A percentile compares a stretch with the other conserved stretches of the same genome.
Conservation (phyloP, 2,329 filamentous ascomycete species). For the Rutstroemia sp. region DNA sequence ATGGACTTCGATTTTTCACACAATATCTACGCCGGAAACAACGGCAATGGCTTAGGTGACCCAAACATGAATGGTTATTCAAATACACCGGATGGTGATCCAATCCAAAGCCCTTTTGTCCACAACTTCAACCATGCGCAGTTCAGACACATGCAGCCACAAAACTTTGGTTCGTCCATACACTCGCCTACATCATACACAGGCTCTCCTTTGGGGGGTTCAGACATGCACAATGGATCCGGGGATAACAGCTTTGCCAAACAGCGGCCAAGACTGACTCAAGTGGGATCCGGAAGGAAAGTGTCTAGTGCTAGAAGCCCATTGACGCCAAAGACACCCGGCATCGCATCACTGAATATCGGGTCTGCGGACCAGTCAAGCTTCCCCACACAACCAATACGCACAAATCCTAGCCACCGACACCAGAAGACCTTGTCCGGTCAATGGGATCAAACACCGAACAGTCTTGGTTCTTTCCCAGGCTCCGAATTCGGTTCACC, state of each 20-base stretch:
- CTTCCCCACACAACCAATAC: constrained; percentile 73
- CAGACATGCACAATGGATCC: constrained; percentile 39
- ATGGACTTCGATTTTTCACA: constrained; percentile 51
- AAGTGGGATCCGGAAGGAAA: constrained; percentile 59
- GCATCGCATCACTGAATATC: constrained; percentile 62
- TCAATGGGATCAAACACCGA: constrained; percentile 84
- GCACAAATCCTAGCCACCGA: constrained; percentile 51
- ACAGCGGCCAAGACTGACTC: constrained; percentile 49
- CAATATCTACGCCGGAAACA: constrained; percentile 45
- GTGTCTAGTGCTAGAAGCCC: constrained; percentile 69
- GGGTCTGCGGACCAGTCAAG: constrained; percentile 57
- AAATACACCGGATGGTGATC: constrained; percentile 83
- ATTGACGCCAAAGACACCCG: constrained; percentile 80
- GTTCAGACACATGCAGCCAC: constrained; percentile 61
- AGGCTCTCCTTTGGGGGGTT: constrained; percentile 41
- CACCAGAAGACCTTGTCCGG: constrained; percentile 81
- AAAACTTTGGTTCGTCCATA: constrained; percentile 46
- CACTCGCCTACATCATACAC: constrained; percentile 45
- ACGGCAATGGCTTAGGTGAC: constrained; percentile 51
- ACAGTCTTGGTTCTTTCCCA: constrained; percentile 76
- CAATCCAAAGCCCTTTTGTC: constrained; percentile 85
- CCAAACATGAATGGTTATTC: constrained; percentile 72
- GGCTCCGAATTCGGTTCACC: constrained; percentile 88
- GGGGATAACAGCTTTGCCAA: constrained; percentile 47
- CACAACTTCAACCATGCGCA: constrained; percentile 71